Percentiles rank a stretch among this genome's conserved stretches.
Conservation (phyloP, 2,329 filamentous ascomycete genomes). For the Leptographium wingfieldii region DNA sequence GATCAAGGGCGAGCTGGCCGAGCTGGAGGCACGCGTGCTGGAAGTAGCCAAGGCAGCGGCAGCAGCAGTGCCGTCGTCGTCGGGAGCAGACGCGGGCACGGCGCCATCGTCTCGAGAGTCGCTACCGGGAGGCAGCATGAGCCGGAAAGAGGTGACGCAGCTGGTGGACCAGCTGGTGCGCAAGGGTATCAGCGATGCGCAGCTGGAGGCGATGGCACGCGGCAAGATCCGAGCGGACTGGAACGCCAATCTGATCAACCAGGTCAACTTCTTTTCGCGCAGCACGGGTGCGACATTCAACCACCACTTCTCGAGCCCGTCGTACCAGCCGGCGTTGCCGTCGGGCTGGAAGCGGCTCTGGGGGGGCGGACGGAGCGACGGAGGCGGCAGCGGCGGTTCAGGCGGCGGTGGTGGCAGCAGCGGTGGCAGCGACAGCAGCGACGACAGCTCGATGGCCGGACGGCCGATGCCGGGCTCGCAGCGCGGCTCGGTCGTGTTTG, state of each 20-base stretch:
- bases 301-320: constrained; percentile 44
- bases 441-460: constrained; percentile 16
- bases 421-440: background rate
- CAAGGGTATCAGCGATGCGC: constrained; percentile 30
- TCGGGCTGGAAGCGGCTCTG: constrained; percentile 8
- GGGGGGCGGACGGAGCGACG: background rate
- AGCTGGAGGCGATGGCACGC: constrained; percentile 33
- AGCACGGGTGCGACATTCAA: constrained; percentile 57
- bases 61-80: background rate
- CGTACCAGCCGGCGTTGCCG: constrained; percentile 22
- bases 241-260: constrained; percentile 31
- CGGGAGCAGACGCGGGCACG: background rate
- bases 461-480: constrained; percentile 4
- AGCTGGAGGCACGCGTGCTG: constrained; percentile 19
- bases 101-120: background rate
- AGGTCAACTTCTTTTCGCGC: constrained; percentile 61
- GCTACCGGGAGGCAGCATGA: constrained; percentile 19
- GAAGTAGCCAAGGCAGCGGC: constrained; percentile 8
- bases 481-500: constrained; percentile 38
- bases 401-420: background rate
- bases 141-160: constrained; percentile 25
- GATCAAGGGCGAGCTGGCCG: constrained; percentile 27
- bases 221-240: constrained; percentile 33
- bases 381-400: background rate
- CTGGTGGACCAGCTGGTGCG: constrained; percentile 29